Evolutionary conservation across 495 filamentous ascomycete genomes (phyloP), one percentile per base, ranked within the genome.

Genomic region (Talaromyces thailandensis): DNA sequence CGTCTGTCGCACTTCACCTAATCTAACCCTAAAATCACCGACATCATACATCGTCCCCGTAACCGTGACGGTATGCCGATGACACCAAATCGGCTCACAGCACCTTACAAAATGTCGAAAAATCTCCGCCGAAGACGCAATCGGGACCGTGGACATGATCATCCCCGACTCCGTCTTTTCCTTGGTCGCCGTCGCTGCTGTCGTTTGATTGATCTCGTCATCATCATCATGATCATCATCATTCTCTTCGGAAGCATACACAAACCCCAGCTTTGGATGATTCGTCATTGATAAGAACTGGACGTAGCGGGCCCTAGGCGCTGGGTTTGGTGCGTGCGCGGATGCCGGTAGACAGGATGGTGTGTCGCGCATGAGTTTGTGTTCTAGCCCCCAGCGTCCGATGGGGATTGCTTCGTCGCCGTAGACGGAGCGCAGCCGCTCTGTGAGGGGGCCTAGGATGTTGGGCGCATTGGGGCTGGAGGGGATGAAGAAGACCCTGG

Each of bases 361-460:
- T 4, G 78, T 81, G 56, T 81, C 78, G 32, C 73, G 72, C 70
- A 81, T 74, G 3, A 81, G 68, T 60, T 76, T 78, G 63, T 81
- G 76, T 28, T 78, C 75, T 24, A 79, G 66, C 18, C 62, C 65
- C 75, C 76, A 81, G 64, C 72, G 76, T 64, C 73, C 73, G 60
- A 76, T 51, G 61, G 72, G 71, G 14, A 69, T 68, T 48, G 73
- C 68, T 65, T 70, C 74, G 51, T 79, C 72, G 61, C 71, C 63
- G 51, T 76, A 71, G 45, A 70, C 62, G 14, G 74, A 63, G 63
- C 72, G 73, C n/a, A 81, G 71, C 51, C 73, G 76, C 63, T 79
- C 74, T 55, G 73, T 75, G 26, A 79, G 62, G 28, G 69, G 65
- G 32, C 64, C 57, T 18, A 77, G 64, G 31, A 68, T 71, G 23